A percentile compares a stretch with the other conserved stretches of the same genome.
Conservation (phyloP, 768 basidiomycete species). For the Calocybe indica region DNA sequence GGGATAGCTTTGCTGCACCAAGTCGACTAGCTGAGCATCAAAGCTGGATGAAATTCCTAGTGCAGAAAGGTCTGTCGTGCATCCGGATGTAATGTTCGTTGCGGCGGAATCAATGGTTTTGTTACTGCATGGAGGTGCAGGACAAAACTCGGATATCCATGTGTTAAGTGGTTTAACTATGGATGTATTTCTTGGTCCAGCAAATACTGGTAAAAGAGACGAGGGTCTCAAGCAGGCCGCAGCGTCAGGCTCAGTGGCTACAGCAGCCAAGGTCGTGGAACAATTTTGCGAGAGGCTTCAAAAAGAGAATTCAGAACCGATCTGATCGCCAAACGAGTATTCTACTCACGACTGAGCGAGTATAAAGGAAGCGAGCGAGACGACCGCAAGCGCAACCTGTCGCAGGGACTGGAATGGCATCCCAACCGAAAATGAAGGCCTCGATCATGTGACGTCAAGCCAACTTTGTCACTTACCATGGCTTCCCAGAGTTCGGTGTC, state of each 20-base stretch:
- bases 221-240: slow-evolving; percentile 42
- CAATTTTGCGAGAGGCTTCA: slow-evolving; percentile 42
- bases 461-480: too few species aligned
- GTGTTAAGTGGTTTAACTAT: slow-evolving; percentile 41
- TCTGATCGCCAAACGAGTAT: slow-evolving; percentile 15
- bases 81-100: slow-evolving; percentile 43
- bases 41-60: slow-evolving; percentile 14
- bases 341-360: slow-evolving; percentile 4
- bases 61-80: slow-evolving; percentile 28
- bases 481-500: too few species aligned
- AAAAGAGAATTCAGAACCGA: slow-evolving; percentile 14
- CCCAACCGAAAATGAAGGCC: too few species aligned
- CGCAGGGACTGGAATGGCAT: too few species aligned
- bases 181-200: slow-evolving; percentile 26
- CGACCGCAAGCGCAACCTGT: not conserved
- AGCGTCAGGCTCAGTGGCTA: slow-evolving; percentile 39
- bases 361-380: not conserved
- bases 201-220: slow-evolving; percentile 32
- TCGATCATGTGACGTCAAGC: too few species aligned
- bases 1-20: slow-evolving; percentile 53
- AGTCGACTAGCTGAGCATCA: slow-evolving; percentile 18
- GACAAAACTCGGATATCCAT: slow-evolving; percentile 56
- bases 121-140: slow-evolving; percentile 48
- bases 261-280: slow-evolving; percentile 32
- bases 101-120: slow-evolving; percentile 47